Percentiles rank a stretch among this genome's conserved stretches.
Conservation (phyloP, 1,139 yeast species). For the Blastobotrys serpentis region DNA sequence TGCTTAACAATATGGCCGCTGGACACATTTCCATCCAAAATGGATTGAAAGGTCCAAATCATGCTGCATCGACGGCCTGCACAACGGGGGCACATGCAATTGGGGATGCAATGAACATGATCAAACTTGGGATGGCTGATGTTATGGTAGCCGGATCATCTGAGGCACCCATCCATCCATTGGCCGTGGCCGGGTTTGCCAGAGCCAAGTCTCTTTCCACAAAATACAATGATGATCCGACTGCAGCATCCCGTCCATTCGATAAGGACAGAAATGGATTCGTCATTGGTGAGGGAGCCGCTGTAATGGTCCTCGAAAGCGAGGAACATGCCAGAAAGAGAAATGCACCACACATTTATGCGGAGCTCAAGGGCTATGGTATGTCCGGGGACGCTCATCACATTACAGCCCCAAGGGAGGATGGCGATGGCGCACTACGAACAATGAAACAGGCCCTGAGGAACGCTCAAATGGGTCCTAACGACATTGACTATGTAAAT, state of each 20-base stretch:
- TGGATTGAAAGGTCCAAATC: constrained; percentile 80
- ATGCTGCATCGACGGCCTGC: constrained; percentile 90
- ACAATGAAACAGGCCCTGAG: constrained; percentile 78
- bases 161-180: constrained; percentile 83
- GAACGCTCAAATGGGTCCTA: constrained; percentile 46
- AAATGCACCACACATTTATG: constrained; percentile 60
- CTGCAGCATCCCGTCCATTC: constrained; percentile 80
- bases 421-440: constrained; percentile 80
- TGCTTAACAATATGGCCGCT: constrained; percentile 90
- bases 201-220: constrained; percentile 81
- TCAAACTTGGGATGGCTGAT: constrained; percentile 75
- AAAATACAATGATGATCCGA: constrained; percentile 59
- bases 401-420: constrained; percentile 83
- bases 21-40: constrained; percentile 83
- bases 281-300: constrained; percentile 92
- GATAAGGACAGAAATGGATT: constrained; percentile 79
- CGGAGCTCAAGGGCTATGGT: constrained; percentile 85
- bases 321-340: constrained; percentile 71
- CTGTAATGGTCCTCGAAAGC: constrained; percentile 72
- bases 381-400: constrained; percentile 89
- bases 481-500: constrained; percentile 70
- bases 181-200: constrained; percentile 88
- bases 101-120: constrained; percentile 87
- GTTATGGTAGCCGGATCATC: constrained; percentile 92
- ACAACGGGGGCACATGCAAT: constrained; percentile 94